Conservation (phyloP, 306 rosid species). For the Purshia tridentata region DNA sequence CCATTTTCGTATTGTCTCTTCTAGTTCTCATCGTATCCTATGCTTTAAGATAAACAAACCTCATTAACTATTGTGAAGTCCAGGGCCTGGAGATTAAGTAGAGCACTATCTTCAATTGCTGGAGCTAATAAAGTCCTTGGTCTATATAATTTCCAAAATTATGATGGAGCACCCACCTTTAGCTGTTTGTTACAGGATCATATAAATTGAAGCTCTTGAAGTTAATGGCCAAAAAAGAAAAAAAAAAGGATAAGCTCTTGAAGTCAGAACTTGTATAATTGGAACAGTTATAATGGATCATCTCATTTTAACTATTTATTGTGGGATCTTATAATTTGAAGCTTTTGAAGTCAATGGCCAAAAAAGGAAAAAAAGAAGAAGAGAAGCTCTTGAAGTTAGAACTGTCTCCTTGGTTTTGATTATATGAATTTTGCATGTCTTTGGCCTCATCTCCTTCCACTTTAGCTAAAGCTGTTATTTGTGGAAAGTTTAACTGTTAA, state of each 20-base stretch:
- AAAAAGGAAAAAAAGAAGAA: background rate
- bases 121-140: background rate
- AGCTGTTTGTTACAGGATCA: background rate
- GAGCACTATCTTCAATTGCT: background rate
- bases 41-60: background rate
- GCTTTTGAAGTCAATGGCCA: background rate
- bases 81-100: background rate
- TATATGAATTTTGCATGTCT: background rate
- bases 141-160: background rate
- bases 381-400: background rate
- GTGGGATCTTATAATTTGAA: background rate
- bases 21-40: background rate
- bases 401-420: background rate
- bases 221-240: constrained; percentile 4
- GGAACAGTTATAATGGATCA: background rate
- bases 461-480: background rate
- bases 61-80: background rate
- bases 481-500: background rate
- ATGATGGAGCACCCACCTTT: background rate
- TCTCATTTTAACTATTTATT: background rate
- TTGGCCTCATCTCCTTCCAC: background rate
- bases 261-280: background rate
- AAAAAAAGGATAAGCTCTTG: too few species aligned
- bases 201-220: background rate
- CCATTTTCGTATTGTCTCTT: background rate